phyloP scores from a whole-genome alignment of 2,329 filamentous ascomycete species.

The Niveomyces coronatus region DNA sequence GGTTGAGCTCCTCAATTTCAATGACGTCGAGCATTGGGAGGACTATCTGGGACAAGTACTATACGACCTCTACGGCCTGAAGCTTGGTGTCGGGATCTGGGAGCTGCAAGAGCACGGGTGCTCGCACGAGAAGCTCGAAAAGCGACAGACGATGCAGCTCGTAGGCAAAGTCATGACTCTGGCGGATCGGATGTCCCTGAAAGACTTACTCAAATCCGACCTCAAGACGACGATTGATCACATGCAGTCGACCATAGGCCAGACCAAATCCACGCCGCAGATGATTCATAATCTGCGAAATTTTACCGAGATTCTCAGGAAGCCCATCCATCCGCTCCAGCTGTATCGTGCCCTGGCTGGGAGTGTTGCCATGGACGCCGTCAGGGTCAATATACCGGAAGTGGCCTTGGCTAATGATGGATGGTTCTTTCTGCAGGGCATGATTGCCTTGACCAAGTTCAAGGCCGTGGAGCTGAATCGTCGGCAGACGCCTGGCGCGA shows the following conservation, averaged over 20 bases:
- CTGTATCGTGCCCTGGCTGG: slow-evolving; percentile 76
- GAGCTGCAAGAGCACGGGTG: slow-evolving; percentile 73
- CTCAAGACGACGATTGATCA: slow-evolving; percentile 85
- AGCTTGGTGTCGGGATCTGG: slow-evolving; percentile 57
- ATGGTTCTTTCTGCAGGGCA: slow-evolving; percentile 87
- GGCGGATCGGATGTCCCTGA: slow-evolving; percentile 75
- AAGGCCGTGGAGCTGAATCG: slow-evolving; percentile 59
- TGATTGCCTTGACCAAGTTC: slow-evolving; percentile 82
- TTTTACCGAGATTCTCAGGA: slow-evolving; percentile 70
- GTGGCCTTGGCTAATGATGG: slow-evolving; percentile 66
- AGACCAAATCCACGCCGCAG: slow-evolving; percentile 65
- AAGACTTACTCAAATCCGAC: slow-evolving; percentile 84
- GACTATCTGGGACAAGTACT: slow-evolving; percentile 78
- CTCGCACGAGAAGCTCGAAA: slow-evolving; percentile 65
- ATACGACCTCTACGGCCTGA: slow-evolving; percentile 73
- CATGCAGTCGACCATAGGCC: slow-evolving; percentile 78
- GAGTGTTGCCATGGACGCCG: slow-evolving; percentile 61
- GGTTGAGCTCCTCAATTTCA: slow-evolving; percentile 67
- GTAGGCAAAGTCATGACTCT: slow-evolving; percentile 76
- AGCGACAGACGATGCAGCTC: slow-evolving; percentile 67
- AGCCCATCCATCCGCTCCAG: slow-evolving; percentile 69
- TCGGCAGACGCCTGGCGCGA: slow-evolving; percentile 65
- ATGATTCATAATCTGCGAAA: slow-evolving; percentile 83
- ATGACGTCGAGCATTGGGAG: slow-evolving; percentile 71
- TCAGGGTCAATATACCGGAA: slow-evolving; percentile 58